These are phyloP conservation scores for Lithospermum erythrorhizon DNA, from an alignment of 257 asterid genomes.

Conservation along the genomic window DNA sequence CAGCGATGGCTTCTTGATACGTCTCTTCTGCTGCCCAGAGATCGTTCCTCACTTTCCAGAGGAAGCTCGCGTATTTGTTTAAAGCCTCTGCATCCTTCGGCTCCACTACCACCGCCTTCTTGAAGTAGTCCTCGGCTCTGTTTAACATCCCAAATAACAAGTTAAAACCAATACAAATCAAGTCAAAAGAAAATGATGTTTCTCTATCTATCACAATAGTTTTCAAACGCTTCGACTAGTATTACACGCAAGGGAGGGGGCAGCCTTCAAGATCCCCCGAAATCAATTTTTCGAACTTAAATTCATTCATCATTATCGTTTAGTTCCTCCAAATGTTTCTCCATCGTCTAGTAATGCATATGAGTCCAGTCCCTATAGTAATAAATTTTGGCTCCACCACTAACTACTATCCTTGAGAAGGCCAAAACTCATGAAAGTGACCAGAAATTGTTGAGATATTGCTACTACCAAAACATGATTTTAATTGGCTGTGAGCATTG, in stretches of 20 bases:
- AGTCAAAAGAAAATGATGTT: neutral
- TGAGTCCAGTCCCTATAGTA: too few relatives aligned
- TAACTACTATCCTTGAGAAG: too few relatives aligned
- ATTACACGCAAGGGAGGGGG: too few relatives aligned
- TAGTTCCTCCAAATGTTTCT: neutral
- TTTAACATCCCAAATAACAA: slow-evolving; percentile 8
- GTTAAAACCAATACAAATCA: slow-evolving; percentile 6
- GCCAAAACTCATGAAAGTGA: too few relatives aligned
- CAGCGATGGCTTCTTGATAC: slow-evolving; percentile 60
- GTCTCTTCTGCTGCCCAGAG: slow-evolving; percentile 90
- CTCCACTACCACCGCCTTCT: slow-evolving; percentile 60
- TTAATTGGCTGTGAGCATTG: slow-evolving; percentile 25
- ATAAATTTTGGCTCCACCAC: too few relatives aligned
- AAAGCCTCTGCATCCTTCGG: slow-evolving; percentile 91
- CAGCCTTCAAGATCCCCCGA: too few relatives aligned
- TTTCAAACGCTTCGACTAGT: neutral
- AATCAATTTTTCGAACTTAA: too few relatives aligned
- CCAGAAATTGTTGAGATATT: neutral
- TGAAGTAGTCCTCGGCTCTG: slow-evolving; percentile 95
- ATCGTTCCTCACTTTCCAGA: slow-evolving; percentile 76
- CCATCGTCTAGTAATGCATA: too few relatives aligned
- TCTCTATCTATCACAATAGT: neutral
- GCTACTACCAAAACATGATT: neutral
- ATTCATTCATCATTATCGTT: neutral
- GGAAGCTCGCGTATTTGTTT: slow-evolving; percentile 73